Base-by-base conservation (phyloP, 176 grass and related monocot species). In the Triticum urartu region DNA sequence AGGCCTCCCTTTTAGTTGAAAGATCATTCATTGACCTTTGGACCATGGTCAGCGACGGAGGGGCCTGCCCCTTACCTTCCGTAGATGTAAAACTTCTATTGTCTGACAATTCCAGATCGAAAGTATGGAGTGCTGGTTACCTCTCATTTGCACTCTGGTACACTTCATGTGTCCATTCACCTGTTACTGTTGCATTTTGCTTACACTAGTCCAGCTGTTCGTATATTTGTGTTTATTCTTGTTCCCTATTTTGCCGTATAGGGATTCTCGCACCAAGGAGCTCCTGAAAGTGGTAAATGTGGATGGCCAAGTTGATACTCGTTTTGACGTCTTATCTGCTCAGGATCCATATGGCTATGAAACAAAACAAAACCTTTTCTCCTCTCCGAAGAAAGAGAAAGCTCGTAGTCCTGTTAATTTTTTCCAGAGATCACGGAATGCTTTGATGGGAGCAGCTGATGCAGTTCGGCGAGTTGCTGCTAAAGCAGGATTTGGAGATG, bases 31-130 rank as follows among this genome's bases (percentile, higher is more conserved):
- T 97, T 88, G 91, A 97, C 82, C 91, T 97, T 82, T 92, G 89
- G 75, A 83, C 62, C 88, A 81, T 93, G 89, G 91, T 94, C 85
- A 90, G 89, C 87, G 89, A 90, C 45, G 91, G 89, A 88, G 89
- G 91, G 78, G 81, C 71, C 78, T 94, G 82, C 78, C 89, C 85
- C 58, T 89, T 97, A 77, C 94, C 94, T 81, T 81, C 89, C 2
- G 70, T 97, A 83, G 94, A 97, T 94, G 87, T 97, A 70, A 94
- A 93, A 93, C 84, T 90, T 90, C 86, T 97, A 64, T 84, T 94
- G 79, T 97, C 89, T 84, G 94, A 97, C 88, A 92, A 92, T 97
- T 93, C 89, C 86, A 93, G 91, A 84, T 97, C 89, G 81, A 94
- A 91, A 89, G 85, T 97, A 66, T 97, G 94, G 94, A 93, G 85